Conservation (phyloP, 2,329 filamentous ascomycete genomes). For the Phyllosticta citriasiana region DNA sequence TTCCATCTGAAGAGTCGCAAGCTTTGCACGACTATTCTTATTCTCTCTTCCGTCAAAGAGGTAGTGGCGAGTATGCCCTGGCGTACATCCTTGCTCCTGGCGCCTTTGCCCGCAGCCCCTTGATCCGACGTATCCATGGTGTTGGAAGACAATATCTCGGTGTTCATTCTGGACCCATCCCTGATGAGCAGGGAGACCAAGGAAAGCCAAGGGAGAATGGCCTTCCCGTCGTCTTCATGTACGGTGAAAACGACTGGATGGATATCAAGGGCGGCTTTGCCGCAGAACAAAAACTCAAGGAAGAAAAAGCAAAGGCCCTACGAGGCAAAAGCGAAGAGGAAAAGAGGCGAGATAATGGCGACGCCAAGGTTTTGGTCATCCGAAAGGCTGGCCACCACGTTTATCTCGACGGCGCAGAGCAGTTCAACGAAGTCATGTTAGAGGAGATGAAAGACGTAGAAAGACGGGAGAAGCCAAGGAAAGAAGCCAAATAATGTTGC, state of each 20-base stretch:
- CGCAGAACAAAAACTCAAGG: conserved; percentile 67
- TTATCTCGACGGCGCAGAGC: conserved; percentile 59
- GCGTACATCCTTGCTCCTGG: conserved; percentile 89
- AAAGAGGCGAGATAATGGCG: conserved; percentile 61
- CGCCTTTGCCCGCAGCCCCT: conserved; percentile 76
- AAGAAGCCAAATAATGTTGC: background rate
- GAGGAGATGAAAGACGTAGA: conserved; percentile 57
- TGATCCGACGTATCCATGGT: conserved; percentile 77
- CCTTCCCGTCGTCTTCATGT: conserved; percentile 57
- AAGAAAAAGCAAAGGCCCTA: conserved; percentile 52
- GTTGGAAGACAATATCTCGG: conserved; percentile 63
- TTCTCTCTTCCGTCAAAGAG: conserved; percentile 82
- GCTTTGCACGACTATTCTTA: conserved; percentile 91
- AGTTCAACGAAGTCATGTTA: conserved; percentile 57
- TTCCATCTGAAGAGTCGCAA: conserved; percentile 69
- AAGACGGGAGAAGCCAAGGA: conserved; percentile 23
- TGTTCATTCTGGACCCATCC: conserved; percentile 15
- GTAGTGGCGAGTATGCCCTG: conserved; percentile 87
- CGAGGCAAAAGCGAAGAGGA: conserved; percentile 53
- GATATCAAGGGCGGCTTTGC: conserved; percentile 60
- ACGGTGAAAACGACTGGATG: conserved; percentile 6
- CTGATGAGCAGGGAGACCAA: conserved; percentile 17
- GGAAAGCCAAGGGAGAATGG: conserved; percentile 46
- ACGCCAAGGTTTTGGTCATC: conserved; percentile 73
- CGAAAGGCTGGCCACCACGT: conserved; percentile 61